Base-by-base conservation (phyloP, 1,284 basidiomycete genomes). In the Cutaneotrichosporon arboriforme region DNA sequence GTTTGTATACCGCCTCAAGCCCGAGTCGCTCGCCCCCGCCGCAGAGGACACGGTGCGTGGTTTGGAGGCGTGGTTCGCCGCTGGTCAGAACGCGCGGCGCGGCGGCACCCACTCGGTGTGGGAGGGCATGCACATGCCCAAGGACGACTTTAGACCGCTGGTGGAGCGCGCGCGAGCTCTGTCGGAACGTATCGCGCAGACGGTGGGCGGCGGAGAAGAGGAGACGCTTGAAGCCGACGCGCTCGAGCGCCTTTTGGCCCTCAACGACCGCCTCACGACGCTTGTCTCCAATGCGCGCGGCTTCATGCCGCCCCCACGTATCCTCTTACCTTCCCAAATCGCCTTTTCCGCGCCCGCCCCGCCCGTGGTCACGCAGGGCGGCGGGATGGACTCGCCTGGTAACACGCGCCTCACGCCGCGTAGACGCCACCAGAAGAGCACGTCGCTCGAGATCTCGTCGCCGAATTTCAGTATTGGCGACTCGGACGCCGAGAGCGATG, bases 211-310 rank as follows among this genome's bases (percentile, higher is more conserved):
- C 1, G 78, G 78, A n/a, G 84, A 87, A 53, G 79, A 81, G 0
- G 52, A 33, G 22, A 17, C 41, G 14, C 13, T 17, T 2, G 34
- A 56, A 14, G 14, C 46, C 3, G 50, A 48, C 1, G n/a, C 14
- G 17, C 73, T 90, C 64, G 84, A 86, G 58, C 82, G 82, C 40
- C 75, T 91, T 18, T 77, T 93, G 8, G 73, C 63, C 2, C 73
- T 90, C 41, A 90, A 88, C 64, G 90, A 94, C 66, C 76, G 79
- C 38, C 74, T 93, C 12, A 82, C 81, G 4, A 71, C 74, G 0
- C 73, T 83, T 22, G 52, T 78, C 33, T 67, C 71, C 3, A 53
- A 64, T 34, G 66, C 70, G 1, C 66, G 67, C 4, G 61, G 62
- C 51, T 76, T 61, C 56, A 53, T 20, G n/a, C 69, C 64, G 2